phyloP scores from a whole-genome alignment of 2,329 filamentous ascomycete genomes.

The Xylaria sp. region DNA sequence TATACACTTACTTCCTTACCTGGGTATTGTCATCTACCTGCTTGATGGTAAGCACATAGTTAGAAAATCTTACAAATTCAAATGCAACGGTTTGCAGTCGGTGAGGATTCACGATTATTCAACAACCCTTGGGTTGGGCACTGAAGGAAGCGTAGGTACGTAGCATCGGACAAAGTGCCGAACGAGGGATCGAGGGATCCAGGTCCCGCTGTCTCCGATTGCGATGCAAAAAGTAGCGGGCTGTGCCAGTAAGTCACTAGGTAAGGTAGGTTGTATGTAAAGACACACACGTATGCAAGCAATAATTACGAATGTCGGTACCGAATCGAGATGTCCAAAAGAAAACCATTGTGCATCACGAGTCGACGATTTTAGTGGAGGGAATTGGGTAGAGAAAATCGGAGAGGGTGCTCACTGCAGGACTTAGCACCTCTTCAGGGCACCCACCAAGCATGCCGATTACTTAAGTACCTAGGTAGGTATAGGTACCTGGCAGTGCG shows the following conservation, averaged over 20 bases:
- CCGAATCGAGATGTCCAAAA: conserved; percentile 9
- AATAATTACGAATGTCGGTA: not conserved
- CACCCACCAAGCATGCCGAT: no score
- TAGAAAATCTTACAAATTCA: not conserved
- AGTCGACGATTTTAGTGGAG: conserved; percentile 7
- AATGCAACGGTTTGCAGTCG: not conserved
- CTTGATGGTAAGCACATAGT: not conserved
- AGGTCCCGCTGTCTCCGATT: not conserved
- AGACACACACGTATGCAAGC: not conserved
- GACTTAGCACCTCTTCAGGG: no score
- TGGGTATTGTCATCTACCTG: not conserved
- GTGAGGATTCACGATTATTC: not conserved
- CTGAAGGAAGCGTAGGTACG: not conserved
- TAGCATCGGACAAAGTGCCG: conserved; percentile 11
- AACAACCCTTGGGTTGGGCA: not conserved
- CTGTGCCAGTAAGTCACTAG: not conserved
- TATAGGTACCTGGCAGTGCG: not conserved
- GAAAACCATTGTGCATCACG: conserved; percentile 17
- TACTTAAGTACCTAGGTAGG: not conserved
- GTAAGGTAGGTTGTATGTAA: not conserved
- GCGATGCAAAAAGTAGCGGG: conserved; percentile 7
- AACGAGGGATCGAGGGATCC: not conserved
- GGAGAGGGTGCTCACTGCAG: not conserved
- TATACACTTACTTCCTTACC: not conserved
- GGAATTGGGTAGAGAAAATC: not conserved